These are phyloP conservation scores for Eragrostis tef DNA, from an alignment of 202 grass and related monocot species.

Conservation along the genomic window DNA sequence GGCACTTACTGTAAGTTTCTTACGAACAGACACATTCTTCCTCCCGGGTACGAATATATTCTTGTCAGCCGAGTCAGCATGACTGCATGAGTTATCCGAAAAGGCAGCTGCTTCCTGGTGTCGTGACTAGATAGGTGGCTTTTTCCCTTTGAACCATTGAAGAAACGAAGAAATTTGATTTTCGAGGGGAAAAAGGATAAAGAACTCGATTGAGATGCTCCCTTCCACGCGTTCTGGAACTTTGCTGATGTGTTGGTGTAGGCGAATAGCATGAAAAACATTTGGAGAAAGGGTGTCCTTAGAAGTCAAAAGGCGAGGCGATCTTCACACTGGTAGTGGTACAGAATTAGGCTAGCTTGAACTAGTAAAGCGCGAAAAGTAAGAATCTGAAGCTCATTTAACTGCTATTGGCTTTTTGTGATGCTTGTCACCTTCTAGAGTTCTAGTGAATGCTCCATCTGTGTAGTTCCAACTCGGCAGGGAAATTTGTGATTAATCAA, in stretches of 20 bases:
- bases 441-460: background rate
- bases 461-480: background rate
- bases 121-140: conserved; percentile 17
- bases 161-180: background rate
- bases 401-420: background rate
- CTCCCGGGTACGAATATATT: conserved; percentile 29
- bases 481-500: background rate
- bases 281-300: background rate
- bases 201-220: background rate
- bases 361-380: background rate
- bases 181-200: background rate
- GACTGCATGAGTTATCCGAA: background rate
- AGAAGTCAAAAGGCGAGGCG: background rate
- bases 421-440: background rate
- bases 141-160: background rate
- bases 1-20: conserved; percentile 71
- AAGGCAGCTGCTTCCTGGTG: background rate
- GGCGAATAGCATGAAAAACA: background rate
- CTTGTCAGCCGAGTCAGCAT: conserved; percentile 25
- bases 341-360: background rate
- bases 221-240: conserved; percentile 7
- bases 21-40: background rate
- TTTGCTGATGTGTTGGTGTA: background rate
- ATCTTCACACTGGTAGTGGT: background rate
- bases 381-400: background rate